Conservation (phyloP, 148 eudicot genomes). For the Arctostaphylos glauca region DNA sequence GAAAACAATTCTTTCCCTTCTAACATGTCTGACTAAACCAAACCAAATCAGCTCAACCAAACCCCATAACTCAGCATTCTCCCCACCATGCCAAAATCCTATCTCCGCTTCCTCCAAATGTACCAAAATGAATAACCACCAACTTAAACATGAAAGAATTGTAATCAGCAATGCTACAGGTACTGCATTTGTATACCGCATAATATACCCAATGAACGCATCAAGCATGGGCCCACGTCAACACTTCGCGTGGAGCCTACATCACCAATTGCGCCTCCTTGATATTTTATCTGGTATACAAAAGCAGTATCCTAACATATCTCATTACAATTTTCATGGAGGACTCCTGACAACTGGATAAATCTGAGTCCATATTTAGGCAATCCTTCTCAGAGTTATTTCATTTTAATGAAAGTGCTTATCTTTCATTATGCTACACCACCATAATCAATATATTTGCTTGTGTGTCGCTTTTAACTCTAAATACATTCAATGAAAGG, state of each 20-base stretch:
- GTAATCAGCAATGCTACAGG: not conserved
- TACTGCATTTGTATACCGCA: constrained; percentile 5
- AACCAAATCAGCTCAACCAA: not conserved
- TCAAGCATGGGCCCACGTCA: not conserved
- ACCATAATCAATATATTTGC: not conserved
- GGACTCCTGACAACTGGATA: not conserved
- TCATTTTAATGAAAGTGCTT: not conserved
- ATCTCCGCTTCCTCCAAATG: not conserved
- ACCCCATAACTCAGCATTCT: not conserved
- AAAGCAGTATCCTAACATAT: not conserved
- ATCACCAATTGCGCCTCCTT: not conserved
- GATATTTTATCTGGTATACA: constrained; percentile 7
- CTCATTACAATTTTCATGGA: not conserved
- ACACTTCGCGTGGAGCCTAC: not conserved
- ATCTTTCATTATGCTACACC: not conserved
- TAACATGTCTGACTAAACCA: not conserved
- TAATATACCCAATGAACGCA: not conserved
- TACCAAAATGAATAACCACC: not conserved
- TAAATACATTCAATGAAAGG: not conserved
- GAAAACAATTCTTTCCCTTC: not conserved
- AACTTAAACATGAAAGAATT: not conserved
- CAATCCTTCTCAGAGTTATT: not conserved
- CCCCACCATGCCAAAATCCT: not conserved
- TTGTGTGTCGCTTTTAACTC: not conserved
- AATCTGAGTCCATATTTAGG: not conserved